Evolutionary conservation across 495 filamentous ascomycete species (phyloP), one percentile per base, ranked within the genome.

Genomic region (Talaromyces nanjingensis): DNA sequence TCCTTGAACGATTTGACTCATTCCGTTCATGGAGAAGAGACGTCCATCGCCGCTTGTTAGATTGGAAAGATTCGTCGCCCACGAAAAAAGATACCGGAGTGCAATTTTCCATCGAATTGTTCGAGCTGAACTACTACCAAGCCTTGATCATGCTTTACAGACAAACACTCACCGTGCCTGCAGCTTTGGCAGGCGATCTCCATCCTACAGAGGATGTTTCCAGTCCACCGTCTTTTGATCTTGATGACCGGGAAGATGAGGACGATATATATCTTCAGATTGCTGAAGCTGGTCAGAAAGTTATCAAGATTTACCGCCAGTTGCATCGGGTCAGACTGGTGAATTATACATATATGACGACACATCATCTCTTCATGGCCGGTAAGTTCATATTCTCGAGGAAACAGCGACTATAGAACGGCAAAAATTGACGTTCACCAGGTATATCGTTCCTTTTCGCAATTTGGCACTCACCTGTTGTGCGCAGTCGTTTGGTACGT

Each of bases 91-190:
- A 96, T 31, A 96, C 89, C 0, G 92, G 92, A 8, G 93, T 98
- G 24, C 83, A 84, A 7, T 97, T 98, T 73, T 89, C 88, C 5
- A 85, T 89, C 8, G 86, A 96, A 57, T 93, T 97, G 66, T 78
- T 97, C 6, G 91, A 97, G 65, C 75, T 98, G 57, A 98, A 98
- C 71, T 98, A 97, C 72, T 98, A 92, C 91, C 93, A 98, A 73
- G 90, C 92, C n/a, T 86, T 97, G 61, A 96, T 98, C 66, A 90
- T 96, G 91, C 84, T 98, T 3, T 98, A 97, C 73, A 83, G 93
- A 62, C 93, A 96, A 69, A 93, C 91, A 70, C 77, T 98, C 56
- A 90, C 89, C 20, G 91, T 93, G n/a, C 93, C 93, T 12, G 85
- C 88, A 4, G 82, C 90, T 63, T 84, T 97, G 60, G 91, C 91